A percentile compares a stretch with the other conserved stretches of the same genome.
These are phyloP conservation scores for Torulaspora globosa DNA, from an alignment of 1,139 yeast species.

Conservation along the genomic window DNA sequence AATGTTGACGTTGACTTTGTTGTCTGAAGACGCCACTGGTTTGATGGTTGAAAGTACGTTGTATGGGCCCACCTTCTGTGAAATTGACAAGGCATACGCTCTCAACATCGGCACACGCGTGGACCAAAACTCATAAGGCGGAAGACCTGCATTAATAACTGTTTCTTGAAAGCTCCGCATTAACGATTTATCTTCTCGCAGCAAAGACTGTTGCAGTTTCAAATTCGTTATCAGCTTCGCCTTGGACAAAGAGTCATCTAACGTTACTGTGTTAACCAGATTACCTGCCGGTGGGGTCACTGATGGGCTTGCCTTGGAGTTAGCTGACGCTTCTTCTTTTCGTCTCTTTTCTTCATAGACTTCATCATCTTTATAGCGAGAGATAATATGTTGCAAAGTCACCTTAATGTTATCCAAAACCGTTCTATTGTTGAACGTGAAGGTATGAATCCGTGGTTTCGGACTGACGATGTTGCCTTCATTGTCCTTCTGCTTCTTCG, in stretches of 20 bases:
- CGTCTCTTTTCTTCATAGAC: slow-evolving; percentile 34
- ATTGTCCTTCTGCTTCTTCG: slow-evolving; percentile 29
- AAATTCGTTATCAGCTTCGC: slow-evolving; percentile 59
- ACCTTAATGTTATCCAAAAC: slow-evolving; percentile 74
- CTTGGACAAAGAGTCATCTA: slow-evolving; percentile 45
- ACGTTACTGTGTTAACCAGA: slow-evolving; percentile 40
- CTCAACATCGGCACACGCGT: slow-evolving; percentile 74
- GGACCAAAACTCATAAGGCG: slow-evolving; percentile 84
- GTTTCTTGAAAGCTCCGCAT: slow-evolving; percentile 81
- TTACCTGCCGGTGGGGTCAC: slow-evolving; percentile 19
- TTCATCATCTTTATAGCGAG: slow-evolving; percentile 57
- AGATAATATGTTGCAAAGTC: slow-evolving; percentile 65
- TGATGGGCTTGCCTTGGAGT: slow-evolving; percentile 37
- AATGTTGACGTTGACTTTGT: slow-evolving; percentile 85
- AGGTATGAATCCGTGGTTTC: slow-evolving; percentile 46
- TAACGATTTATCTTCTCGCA: slow-evolving; percentile 65
- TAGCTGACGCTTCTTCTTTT: slow-evolving; percentile 24
- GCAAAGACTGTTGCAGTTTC: slow-evolving; percentile 70
- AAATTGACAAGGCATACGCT: slow-evolving; percentile 76
- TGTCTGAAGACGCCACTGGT: slow-evolving; percentile 86
- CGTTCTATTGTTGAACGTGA: slow-evolving; percentile 65
- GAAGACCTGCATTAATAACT: slow-evolving; percentile 72
- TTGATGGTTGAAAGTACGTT: slow-evolving; percentile 90
- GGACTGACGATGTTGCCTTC: slow-evolving; percentile 39
- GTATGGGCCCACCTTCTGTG: slow-evolving; percentile 89